Percentiles rank a stretch among this genome's conserved stretches.
These are phyloP conservation scores for Eutrema japonicum DNA, from an alignment of 345 rosid species.

Conservation along the genomic window DNA sequence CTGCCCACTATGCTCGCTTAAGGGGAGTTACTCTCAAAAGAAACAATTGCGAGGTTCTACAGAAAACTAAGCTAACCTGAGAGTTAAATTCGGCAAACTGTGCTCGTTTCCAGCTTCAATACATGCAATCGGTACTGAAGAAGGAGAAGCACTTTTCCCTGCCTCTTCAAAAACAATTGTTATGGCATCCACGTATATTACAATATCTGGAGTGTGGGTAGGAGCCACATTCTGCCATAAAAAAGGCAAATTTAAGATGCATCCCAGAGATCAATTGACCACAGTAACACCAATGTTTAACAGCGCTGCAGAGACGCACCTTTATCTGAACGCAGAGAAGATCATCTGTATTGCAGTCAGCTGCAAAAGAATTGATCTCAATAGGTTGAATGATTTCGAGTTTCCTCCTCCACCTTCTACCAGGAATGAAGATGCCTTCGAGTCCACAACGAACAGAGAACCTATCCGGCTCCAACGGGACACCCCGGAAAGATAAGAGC, in stretches of 20 bases:
- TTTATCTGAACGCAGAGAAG: constrained; percentile 95
- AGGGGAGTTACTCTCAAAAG: constrained; percentile 23
- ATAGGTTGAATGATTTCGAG: constrained; percentile 90
- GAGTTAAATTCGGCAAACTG: constrained; percentile 84
- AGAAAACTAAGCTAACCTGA: constrained; percentile 59
- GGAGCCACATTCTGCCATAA: constrained; percentile 87
- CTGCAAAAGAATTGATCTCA: constrained; percentile 77
- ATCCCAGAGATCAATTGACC: constrained; percentile 16
- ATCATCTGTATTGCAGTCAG: constrained; percentile 92
- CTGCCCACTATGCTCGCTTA: background rate
- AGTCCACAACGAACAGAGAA: constrained; percentile 95
- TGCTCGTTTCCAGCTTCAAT: constrained; percentile 89
- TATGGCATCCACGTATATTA: constrained; percentile 84
- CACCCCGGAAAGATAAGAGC: constrained; percentile 85
- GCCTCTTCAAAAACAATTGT: constrained; percentile 89
- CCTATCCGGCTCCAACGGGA: constrained; percentile 81
- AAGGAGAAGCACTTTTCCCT: constrained; percentile 66
- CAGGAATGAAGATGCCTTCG: constrained; percentile 89
- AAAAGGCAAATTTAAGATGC: constrained; percentile 17
- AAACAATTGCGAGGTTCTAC: constrained; percentile 12
- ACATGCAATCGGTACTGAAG: constrained; percentile 90
- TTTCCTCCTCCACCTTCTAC: constrained; percentile 95
- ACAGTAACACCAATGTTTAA: constrained; percentile 17
- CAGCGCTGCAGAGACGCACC: constrained; percentile 52
- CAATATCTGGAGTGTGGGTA: constrained; percentile 65